A percentile compares a stretch with the other conserved stretches of the same genome.
phyloP scores from a whole-genome alignment of 2,329 filamentous ascomycete species.

The Xylaria sp. region DNA sequence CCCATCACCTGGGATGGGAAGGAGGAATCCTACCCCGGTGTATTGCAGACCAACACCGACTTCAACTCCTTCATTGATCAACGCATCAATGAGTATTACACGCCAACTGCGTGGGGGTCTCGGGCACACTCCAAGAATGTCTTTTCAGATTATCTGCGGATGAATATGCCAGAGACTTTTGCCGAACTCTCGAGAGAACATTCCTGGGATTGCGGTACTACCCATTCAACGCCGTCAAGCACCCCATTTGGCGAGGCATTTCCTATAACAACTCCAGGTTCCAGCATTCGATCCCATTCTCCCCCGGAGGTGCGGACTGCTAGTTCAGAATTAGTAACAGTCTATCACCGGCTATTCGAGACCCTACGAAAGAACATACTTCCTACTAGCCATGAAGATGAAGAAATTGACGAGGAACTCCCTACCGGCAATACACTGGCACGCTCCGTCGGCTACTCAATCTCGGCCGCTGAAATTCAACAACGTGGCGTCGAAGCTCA shows the following conservation, averaged over 20 bases:
- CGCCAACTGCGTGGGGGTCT: conserved; percentile 45
- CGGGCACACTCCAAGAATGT: conserved; percentile 50
- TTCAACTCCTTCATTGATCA: conserved; percentile 78
- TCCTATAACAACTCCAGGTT: conserved; percentile 52
- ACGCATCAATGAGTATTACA: conserved; percentile 57
- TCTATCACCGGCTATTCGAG: conserved; percentile 70
- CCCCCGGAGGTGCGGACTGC: conserved; percentile 52
- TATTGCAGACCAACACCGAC: conserved; percentile 67
- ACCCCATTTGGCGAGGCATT: conserved; percentile 59
- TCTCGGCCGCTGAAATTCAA: conserved; percentile 89
- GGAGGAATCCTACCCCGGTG: conserved; percentile 82
- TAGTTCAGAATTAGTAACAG: conserved; percentile 65
- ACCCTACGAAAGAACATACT: conserved; percentile 68
- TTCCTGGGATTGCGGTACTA: conserved; percentile 55
- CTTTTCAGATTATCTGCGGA: conserved; percentile 55
- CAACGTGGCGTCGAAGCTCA: conserved; percentile 85
- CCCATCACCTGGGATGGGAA: conserved; percentile 96
- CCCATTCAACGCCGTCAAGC: conserved; percentile 51
- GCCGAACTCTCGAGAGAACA: conserved; percentile 53
- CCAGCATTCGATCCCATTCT: conserved; percentile 50
- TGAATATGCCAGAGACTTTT: conserved; percentile 54
- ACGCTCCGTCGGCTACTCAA: conserved; percentile 80
- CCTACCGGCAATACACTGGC: conserved; percentile 69
- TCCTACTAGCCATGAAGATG: conserved; percentile 31
- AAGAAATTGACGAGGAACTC: conserved; percentile 59